Evolutionary conservation across 768 basidiomycete species (phyloP).

Genomic region (Nevesoporus exiguus): DNA sequence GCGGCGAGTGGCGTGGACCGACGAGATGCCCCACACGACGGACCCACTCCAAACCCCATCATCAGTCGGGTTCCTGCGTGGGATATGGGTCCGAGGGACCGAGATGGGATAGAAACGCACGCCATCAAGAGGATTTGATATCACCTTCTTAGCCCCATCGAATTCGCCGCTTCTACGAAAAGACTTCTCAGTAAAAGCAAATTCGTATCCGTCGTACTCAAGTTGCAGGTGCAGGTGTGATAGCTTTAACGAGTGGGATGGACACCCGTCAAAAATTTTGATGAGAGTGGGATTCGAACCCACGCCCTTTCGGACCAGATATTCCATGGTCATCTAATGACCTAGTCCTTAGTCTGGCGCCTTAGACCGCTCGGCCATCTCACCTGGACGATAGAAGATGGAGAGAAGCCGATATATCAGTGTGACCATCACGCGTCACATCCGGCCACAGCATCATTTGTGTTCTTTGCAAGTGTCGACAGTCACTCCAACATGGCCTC

Average conservation of each 20-base stretch:
- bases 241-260: too few relatives aligned
- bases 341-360: conserved; percentile 56
- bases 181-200: neutral
- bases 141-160: neutral
- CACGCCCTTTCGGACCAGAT: conserved; percentile 42
- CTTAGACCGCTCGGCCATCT: conserved; percentile 63
- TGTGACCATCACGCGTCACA: conserved; percentile 28
- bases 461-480: conserved; percentile 6
- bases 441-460: too few relatives aligned
- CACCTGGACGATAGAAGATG: neutral
- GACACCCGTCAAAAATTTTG: conserved; percentile 9
- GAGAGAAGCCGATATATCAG: neutral
- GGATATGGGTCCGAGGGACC: neutral
- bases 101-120: neutral
- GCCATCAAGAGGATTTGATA: neutral
- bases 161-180: neutral
- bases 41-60: neutral
- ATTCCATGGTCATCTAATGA: conserved; percentile 25
- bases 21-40: neutral
- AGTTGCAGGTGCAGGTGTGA: neutral
- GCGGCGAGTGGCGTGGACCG: too few relatives aligned
- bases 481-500: conserved; percentile 54
- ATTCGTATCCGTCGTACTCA: neutral
- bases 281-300: conserved; percentile 42
- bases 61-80: neutral